A percentile compares a stretch with the other conserved stretches of the same genome.
phyloP scores from a whole-genome alignment of 2,329 filamentous ascomycete genomes.

The Colletotrichum liaoningense region DNA sequence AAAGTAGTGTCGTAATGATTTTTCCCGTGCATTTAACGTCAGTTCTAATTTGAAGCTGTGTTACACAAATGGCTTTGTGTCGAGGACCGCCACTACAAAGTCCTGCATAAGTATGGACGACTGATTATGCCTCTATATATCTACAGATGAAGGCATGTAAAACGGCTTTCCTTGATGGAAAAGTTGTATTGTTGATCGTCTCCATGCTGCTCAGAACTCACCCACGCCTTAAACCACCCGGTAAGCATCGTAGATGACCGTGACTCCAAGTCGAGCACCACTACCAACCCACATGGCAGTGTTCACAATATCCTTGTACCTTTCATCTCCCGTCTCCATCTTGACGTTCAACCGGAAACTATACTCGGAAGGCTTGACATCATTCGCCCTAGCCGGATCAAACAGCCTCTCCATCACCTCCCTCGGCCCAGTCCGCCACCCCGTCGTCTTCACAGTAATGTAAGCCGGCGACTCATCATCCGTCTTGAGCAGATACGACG shows the following conservation, averaged over 20 bases:
- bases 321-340: conserved; percentile 61
- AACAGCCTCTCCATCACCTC: conserved; percentile 55
- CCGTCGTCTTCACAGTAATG: conserved; percentile 49
- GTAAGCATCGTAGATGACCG: conserved; percentile 33
- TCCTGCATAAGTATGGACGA: no score
- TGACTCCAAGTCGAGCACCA: conserved; percentile 51
- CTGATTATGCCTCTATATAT: no score
- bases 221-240: conserved; percentile 4
- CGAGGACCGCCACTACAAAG: no score
- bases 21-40: no score
- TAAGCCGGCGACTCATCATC: conserved; percentile 57
- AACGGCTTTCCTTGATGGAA: no score
- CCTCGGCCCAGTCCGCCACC: conserved; percentile 59
- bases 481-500: conserved; percentile 61
- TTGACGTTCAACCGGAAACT: conserved; percentile 61
- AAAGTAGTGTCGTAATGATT: no score
- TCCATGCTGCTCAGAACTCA: neutral
- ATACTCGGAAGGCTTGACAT: conserved; percentile 56
- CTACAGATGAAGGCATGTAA: no score
- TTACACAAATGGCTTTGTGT: no score
- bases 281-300: conserved; percentile 62
- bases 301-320: conserved; percentile 61
- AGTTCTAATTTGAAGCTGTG: no score
- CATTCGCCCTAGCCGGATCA: conserved; percentile 49
- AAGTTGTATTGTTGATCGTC: no score